phyloP scores from a whole-genome alignment of 441 rosid genomes.

The Corymbia calophylla region DNA sequence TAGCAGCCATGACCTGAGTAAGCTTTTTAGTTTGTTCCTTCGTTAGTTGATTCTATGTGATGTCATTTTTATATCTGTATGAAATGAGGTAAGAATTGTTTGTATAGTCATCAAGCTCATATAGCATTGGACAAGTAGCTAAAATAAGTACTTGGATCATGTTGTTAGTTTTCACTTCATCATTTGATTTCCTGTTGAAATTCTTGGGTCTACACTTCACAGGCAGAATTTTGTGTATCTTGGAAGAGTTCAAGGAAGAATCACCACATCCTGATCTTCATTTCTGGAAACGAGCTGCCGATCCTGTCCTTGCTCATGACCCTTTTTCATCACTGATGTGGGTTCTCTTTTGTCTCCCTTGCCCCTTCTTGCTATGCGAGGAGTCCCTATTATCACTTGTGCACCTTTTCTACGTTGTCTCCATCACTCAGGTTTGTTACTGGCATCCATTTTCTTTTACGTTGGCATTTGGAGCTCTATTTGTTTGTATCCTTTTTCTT shows the following conservation, averaged over 20 bases:
- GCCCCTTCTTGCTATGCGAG: slow-evolving; percentile 71
- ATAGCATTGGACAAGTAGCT: neutral
- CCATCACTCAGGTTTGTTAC: slow-evolving; percentile 71
- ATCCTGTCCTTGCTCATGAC: slow-evolving; percentile 84
- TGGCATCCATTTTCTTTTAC: neutral
- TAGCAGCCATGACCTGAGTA: neutral
- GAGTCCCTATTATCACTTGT: slow-evolving; percentile 79
- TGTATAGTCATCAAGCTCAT: neutral
- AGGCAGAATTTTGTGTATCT: slow-evolving; percentile 40
- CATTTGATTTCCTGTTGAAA: neutral
- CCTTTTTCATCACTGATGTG: slow-evolving; percentile 99
- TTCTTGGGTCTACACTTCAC: slow-evolving; percentile 14
- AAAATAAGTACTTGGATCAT: neutral
- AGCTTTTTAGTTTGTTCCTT: neutral
- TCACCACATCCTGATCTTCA: slow-evolving; percentile 42
- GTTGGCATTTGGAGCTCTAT: neutral
- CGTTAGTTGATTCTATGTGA: neutral
- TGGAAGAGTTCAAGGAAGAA: slow-evolving; percentile 42
- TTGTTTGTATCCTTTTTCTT: neutral
- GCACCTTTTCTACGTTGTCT: slow-evolving; percentile 78
- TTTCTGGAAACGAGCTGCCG: slow-evolving; percentile 82
- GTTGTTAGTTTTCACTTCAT: neutral
- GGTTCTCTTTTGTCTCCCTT: slow-evolving; percentile 94
- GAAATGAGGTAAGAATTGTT: neutral
- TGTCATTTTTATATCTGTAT: neutral